Percentiles rank a stretch among this genome's conserved stretches.
Evolutionary conservation across 2,329 filamentous ascomycete species (phyloP).

Genomic region (Fusarium coffeatum): DNA sequence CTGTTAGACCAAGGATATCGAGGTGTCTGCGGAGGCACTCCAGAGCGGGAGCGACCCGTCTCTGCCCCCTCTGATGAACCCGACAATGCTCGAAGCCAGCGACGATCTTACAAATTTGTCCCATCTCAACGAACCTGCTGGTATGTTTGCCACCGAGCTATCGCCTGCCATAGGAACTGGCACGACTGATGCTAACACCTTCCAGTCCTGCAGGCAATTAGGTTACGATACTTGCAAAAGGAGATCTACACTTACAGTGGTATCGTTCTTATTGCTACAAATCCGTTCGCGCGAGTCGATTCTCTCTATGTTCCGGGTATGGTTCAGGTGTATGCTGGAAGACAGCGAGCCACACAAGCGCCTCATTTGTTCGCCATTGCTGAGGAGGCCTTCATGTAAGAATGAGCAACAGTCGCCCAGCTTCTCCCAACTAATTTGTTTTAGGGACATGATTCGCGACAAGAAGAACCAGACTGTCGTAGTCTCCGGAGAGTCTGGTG

Average conservation of each 20-base stretch:
- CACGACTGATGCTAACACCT: slow-evolving; percentile 39
- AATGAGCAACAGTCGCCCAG: neutral
- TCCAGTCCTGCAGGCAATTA: slow-evolving; percentile 94
- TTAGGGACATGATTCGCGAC: slow-evolving; percentile 95
- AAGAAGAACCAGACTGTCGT: slow-evolving; percentile 97
- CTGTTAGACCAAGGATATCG: slow-evolving; percentile 75
- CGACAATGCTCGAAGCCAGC: slow-evolving; percentile 96
- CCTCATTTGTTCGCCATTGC: slow-evolving; percentile 99
- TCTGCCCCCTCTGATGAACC: slow-evolving; percentile 96
- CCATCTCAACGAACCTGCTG: slow-evolving; percentile 97
- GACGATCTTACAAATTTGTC: slow-evolving; percentile 98
- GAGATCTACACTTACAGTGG: slow-evolving; percentile 99
- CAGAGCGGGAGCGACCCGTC: slow-evolving; percentile 80
- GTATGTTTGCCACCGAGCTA: slow-evolving; percentile 60
- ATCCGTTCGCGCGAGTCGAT: slow-evolving; percentile 96
- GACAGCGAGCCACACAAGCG: slow-evolving; percentile 94
- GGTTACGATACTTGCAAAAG: slow-evolving; percentile 95
- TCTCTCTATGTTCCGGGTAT: slow-evolving; percentile 98
- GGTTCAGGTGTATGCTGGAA: slow-evolving; percentile 99
- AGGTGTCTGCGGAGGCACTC: slow-evolving; percentile 81
- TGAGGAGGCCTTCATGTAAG: slow-evolving; percentile 95
- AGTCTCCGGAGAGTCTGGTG: slow-evolving; percentile 98
- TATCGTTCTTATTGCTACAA: slow-evolving; percentile 97
- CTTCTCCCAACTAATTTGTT: slow-evolving; percentile 51
- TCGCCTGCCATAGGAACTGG: neutral